Percentiles rank a stretch among this genome's conserved stretches.
Conservation (phyloP, 768 basidiomycete genomes). For the Boletus rubescentipes region DNA sequence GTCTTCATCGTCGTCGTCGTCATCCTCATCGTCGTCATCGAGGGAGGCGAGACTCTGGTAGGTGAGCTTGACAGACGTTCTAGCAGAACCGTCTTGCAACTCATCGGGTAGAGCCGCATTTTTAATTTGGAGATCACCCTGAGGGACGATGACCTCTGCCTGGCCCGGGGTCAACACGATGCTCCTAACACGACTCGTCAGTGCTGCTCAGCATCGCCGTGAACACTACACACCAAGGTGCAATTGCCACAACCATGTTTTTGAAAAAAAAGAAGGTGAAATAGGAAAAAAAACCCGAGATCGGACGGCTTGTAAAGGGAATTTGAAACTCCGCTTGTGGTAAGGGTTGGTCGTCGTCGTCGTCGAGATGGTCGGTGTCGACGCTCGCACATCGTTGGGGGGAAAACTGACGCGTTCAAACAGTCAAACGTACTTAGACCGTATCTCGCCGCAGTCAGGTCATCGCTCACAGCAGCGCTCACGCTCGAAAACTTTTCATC, state of each 20-base stretch:
- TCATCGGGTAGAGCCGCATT: constrained; percentile 80
- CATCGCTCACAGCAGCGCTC: constrained; percentile 95
- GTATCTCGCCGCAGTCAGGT: constrained; percentile 93
- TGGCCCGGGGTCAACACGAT: constrained; percentile 56
- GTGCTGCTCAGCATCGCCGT: constrained; percentile 1
- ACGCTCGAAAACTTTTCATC: constrained; percentile 98
- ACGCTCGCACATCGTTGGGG: not conserved
- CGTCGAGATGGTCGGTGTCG: constrained; percentile 49
- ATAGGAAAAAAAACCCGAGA: not conserved
- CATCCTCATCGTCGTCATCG: constrained; percentile 43
- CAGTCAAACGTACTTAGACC: constrained; percentile 96
- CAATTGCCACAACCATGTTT: constrained; percentile 59
- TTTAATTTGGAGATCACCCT: constrained; percentile 73
- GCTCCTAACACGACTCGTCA: constrained; percentile 49
- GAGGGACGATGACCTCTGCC: constrained; percentile 54
- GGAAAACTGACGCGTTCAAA: constrained; percentile 7
- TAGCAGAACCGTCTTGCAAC: constrained; percentile 55
- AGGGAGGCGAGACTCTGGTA: constrained; percentile 42
- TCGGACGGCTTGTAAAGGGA: not conserved
- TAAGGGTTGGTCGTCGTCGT: constrained; percentile 9
- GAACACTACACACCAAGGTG: constrained; percentile 52
- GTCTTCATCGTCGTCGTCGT: constrained; percentile 48
- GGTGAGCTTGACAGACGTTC: constrained; percentile 67
- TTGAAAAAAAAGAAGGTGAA: constrained; percentile 7
- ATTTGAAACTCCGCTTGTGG: constrained; percentile 47